phyloP scores from a whole-genome alignment of 1,284 basidiomycete species.

The Cryptococcus sp. region DNA sequence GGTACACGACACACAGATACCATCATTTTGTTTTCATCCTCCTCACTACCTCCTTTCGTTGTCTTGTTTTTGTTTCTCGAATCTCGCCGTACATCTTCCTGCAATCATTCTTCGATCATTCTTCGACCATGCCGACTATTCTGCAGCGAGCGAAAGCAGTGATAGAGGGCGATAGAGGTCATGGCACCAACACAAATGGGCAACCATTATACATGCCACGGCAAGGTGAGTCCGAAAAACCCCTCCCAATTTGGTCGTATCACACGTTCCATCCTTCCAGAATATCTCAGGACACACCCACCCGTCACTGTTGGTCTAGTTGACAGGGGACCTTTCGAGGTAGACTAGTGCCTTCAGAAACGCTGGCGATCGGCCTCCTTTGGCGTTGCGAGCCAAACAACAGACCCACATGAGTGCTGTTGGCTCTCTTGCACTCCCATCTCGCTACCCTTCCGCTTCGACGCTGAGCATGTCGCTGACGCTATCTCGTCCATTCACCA shows the following conservation, averaged over 20 bases:
- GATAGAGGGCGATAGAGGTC: background rate
- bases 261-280: too few species aligned
- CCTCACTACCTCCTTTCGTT: too few species aligned
- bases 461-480: constrained; percentile 56
- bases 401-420: constrained; percentile 10
- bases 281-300: background rate
- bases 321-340: background rate
- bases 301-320: background rate
- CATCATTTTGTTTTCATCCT: too few species aligned
- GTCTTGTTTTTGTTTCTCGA: background rate
- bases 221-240: background rate
- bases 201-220: background rate
- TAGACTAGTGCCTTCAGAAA: background rate
- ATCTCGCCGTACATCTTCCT: background rate
- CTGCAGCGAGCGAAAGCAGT: background rate
- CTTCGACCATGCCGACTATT: background rate
- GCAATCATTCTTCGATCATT: too few species aligned
- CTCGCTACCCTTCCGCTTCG: constrained; percentile 59
- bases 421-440: constrained; percentile 57
- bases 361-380: background rate
- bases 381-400: background rate
- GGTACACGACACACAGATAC: too few species aligned
- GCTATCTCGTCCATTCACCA: constrained; percentile 21
- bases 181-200: background rate
- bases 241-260: too few species aligned